Percentiles rank a stretch among this genome's conserved stretches.
These are phyloP conservation scores for Paradendryphiella salina DNA, from an alignment of 2,329 filamentous ascomycete genomes.

Conservation along the genomic window DNA sequence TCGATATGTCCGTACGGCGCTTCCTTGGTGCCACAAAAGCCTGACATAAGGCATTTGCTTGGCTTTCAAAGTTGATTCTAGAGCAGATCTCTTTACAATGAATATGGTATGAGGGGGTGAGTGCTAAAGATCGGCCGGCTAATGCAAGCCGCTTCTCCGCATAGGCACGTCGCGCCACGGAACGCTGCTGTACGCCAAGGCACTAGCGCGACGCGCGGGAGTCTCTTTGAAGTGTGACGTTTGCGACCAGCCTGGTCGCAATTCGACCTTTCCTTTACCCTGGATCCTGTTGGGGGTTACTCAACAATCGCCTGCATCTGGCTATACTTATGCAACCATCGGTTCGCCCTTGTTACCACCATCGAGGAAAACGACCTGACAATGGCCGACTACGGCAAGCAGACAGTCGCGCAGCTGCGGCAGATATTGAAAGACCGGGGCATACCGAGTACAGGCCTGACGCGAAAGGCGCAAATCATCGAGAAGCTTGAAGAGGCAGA, in stretches of 20 bases:
- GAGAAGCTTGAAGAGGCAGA: conserved; percentile 49
- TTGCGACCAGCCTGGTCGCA: conserved; percentile 11
- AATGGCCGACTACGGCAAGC: conserved; percentile 52
- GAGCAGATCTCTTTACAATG: too few species aligned
- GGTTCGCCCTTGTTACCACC: neutral
- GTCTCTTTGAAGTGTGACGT: conserved; percentile 15
- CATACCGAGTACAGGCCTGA: conserved; percentile 52
- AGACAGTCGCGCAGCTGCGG: conserved; percentile 53
- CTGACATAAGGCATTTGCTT: too few species aligned
- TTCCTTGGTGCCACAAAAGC: too few species aligned
- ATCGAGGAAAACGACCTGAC: conserved; percentile 2
- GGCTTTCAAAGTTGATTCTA: too few species aligned
- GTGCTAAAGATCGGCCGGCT: conserved; percentile 6
- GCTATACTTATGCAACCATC: conserved; percentile 3
- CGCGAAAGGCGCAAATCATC: conserved; percentile 54
- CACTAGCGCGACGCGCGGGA: conserved; percentile 14
- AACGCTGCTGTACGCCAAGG: conserved; percentile 14
- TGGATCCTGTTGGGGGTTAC: neutral
- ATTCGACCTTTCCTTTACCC: neutral
- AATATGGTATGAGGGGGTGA: too few species aligned
- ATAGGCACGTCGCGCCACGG: conserved; percentile 7
- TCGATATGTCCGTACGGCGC: too few species aligned
- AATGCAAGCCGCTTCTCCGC: conserved; percentile 11
- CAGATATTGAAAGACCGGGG: conserved; percentile 52
- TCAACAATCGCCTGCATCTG: neutral